Base-by-base conservation (phyloP, 2,329 filamentous ascomycete species). In the Fusarium sp. region DNA sequence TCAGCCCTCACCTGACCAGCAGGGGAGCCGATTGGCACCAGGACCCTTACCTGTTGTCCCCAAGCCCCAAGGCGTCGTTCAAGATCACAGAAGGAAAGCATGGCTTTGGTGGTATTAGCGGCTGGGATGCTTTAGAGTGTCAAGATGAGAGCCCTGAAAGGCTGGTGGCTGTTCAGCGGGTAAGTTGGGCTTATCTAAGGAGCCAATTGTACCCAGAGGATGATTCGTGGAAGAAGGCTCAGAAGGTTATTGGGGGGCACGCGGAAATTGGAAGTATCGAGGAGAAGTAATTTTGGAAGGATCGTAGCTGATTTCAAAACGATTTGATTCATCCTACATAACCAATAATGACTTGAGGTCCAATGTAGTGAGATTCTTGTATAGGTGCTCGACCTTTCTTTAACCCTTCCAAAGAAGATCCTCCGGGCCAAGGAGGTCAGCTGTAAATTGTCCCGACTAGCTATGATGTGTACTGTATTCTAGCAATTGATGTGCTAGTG, bases 341-440 rank as follows among this genome's bases (percentile, higher is more conserved):
- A 10, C n/a, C n/a, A 11, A n/a, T 17, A 35, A 35, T n/a, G 6
- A 9, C 17, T 9, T 9, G 30, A 15, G 7, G 13, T 15, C 13
- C 14, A 15, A 6, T 15, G 30, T 7, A 33, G 30, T 33, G 30
- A 15, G 10, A 6, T 25, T 25, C 30, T 33, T 10, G 10, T 11
- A 10, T 11, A 13, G 13, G 13, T 30, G 10, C 11, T 33, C 30
- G 14, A 33, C 13, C 13, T 6, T 4, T 14, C 30, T 32, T 32
- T 32, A 32, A 32, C 5, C 4, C 6, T 5, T 92, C 90, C 73
- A 81, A 85, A 89, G 90, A 6, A 90, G 88, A 15, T 87, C 90
- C 81, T 85, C 90, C 33, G 88, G 82, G 2, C 83, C 92, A 19
- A 88, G 84, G 7, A 85, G 88, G 1, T 58, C 86, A 83, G 54